Evolutionary conservation across 148 eudicot genomes (phyloP).

Genomic region (Vaccinium vitisidaea): DNA sequence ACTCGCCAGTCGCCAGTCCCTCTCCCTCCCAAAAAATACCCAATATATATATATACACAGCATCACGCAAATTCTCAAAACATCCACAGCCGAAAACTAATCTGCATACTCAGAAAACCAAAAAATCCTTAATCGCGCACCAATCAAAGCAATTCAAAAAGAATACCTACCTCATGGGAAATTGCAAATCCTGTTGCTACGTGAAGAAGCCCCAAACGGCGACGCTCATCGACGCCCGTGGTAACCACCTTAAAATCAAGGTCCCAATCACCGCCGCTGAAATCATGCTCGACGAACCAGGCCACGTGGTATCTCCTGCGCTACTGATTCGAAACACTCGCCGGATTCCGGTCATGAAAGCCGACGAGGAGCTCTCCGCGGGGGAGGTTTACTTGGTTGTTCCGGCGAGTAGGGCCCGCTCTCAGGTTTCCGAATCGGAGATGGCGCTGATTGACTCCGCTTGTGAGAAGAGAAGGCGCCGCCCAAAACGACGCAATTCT

Average conservation of each 20-base stretch:
- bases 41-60: background rate
- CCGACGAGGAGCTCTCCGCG: conserved; percentile 31
- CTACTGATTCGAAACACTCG: conserved; percentile 17
- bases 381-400: conserved; percentile 35
- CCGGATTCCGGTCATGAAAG: conserved; percentile 31
- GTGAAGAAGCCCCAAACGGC: background rate
- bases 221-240: conserved; percentile 6
- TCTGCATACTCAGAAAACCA: no score
- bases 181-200: conserved; percentile 7
- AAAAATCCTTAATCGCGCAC: background rate
- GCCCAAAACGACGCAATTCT: conserved; percentile 19
- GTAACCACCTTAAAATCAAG: conserved; percentile 4
- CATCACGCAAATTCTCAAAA: background rate
- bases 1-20: no score
- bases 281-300: conserved; percentile 42
- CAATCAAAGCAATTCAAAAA: background rate
- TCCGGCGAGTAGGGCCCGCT: conserved; percentile 32
- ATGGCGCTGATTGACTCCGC: conserved; percentile 23
- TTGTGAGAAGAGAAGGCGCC: conserved; percentile 12
- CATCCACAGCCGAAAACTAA: background rate
- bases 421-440: conserved; percentile 27
- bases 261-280: conserved; percentile 42
- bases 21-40: no score
- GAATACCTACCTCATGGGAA: conserved; percentile 7
- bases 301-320: conserved; percentile 28